A percentile compares a stretch with the other conserved stretches of the same genome.
Conservation (phyloP, 768 basidiomycete genomes). For the Roridomyces roridus region DNA sequence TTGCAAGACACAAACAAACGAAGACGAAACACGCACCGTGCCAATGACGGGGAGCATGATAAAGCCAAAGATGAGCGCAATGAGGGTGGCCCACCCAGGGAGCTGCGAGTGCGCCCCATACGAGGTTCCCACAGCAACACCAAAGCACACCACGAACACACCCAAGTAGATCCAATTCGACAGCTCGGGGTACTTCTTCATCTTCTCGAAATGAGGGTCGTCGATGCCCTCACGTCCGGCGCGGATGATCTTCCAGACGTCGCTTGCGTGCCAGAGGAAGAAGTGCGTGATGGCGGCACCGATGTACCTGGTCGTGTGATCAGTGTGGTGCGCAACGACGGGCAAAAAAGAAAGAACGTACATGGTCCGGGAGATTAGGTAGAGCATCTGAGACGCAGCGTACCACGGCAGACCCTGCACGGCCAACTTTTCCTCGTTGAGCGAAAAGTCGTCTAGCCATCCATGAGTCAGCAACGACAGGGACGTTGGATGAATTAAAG, state of each 20-base stretch:
- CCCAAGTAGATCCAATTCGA: slow-evolving; percentile 43
- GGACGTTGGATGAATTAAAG: too few relatives aligned
- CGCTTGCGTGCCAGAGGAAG: slow-evolving; percentile 53
- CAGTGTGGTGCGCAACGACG: not conserved
- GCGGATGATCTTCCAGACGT: slow-evolving; percentile 43
- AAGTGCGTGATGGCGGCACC: slow-evolving; percentile 52
- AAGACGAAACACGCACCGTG: slow-evolving; percentile 41
- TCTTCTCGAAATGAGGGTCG: slow-evolving; percentile 44
- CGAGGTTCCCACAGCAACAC: slow-evolving; percentile 39
- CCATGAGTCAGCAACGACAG: too few relatives aligned
- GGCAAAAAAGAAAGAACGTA: slow-evolving; percentile 15
- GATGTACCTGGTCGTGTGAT: too few relatives aligned
- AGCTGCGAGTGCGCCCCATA: slow-evolving; percentile 42
- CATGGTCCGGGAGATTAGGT: slow-evolving; percentile 42
- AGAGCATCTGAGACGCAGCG: slow-evolving; percentile 49
- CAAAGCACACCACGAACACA: slow-evolving; percentile 37
- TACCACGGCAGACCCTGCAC: slow-evolving; percentile 36
- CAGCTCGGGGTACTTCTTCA: slow-evolving; percentile 40
- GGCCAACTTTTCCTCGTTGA: slow-evolving; percentile 52
- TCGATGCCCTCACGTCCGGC: slow-evolving; percentile 38
- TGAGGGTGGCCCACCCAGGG: slow-evolving; percentile 45
- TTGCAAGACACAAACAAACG: not conserved
- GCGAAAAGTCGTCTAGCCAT: slow-evolving; percentile 51
- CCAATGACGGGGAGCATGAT: slow-evolving; percentile 55
- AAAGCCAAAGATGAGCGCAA: slow-evolving; percentile 53